These are phyloP conservation scores for Colletotrichum cereale DNA, from an alignment of 2,329 filamentous ascomycete species.

Conservation along the genomic window DNA sequence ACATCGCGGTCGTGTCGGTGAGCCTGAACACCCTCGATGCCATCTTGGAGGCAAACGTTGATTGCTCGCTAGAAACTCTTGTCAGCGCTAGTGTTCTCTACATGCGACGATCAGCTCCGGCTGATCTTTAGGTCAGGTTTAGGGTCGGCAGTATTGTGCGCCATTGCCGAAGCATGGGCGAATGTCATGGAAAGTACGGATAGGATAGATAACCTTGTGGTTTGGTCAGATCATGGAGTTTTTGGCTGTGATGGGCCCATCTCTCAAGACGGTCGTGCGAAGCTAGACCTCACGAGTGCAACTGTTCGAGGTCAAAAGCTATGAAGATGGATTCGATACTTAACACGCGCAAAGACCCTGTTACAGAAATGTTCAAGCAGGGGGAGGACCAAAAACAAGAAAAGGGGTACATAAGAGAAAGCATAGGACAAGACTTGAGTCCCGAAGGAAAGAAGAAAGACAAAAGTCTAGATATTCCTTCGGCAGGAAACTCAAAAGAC, in stretches of 20 bases:
- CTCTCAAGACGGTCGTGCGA: neutral
- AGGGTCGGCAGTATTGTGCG: neutral
- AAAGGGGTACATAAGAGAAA: neutral
- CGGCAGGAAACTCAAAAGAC: neutral
- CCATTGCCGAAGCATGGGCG: neutral
- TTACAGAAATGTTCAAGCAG: neutral
- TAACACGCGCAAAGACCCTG: neutral
- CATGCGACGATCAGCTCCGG: neutral
- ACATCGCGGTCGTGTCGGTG: neutral
- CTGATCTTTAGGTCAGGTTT: neutral
- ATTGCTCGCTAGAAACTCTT: neutral
- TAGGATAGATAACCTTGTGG: neutral
- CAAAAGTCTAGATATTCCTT: neutral
- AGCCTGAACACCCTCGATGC: slow-evolving; percentile 50
- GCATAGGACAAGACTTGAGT: slow-evolving; percentile 9
- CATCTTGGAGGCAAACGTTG: neutral
- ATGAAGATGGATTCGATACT: neutral
- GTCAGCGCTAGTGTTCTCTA: neutral
- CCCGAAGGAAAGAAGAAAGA: neutral
- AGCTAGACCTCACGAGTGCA: neutral
- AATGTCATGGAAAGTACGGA: neutral
- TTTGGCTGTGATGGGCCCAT: neutral
- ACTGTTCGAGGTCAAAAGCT: neutral
- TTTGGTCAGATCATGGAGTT: neutral
- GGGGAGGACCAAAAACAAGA: too few species aligned